Percentiles rank a stretch among this genome's conserved stretches.
Evolutionary conservation across 441 rosid species (phyloP).

Genomic region (Macaranga tanarius): DNA sequence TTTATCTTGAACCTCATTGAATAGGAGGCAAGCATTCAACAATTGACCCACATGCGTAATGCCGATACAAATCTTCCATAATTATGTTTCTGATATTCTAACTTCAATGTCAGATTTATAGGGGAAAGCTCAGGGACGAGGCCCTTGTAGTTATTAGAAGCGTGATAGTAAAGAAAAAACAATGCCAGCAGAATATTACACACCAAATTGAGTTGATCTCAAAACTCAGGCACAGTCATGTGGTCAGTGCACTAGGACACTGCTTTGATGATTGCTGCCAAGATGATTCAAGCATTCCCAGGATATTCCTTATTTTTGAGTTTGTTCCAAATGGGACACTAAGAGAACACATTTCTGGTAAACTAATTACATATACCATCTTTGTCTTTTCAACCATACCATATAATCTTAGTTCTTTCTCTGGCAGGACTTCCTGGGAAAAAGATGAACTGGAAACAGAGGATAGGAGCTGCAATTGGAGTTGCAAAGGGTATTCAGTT

Average conservation of each 20-base stretch:
- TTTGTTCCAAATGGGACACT: constrained; percentile 41
- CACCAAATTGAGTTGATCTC: constrained; percentile 51
- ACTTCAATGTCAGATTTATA: constrained; percentile 39
- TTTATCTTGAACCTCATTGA: too few species aligned
- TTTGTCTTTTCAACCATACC: neutral
- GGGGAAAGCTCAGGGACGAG: constrained; percentile 46
- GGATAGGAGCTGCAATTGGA: constrained; percentile 49
- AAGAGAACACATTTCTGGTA: constrained; percentile 46
- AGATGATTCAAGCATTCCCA: constrained; percentile 40
- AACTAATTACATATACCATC: neutral
- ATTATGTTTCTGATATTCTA: neutral
- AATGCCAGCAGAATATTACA: constrained; percentile 35
- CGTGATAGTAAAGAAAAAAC: constrained; percentile 38
- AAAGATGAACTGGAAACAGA: constrained; percentile 45
- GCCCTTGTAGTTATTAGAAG: constrained; percentile 41
- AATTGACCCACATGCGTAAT: too few species aligned
- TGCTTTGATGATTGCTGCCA: constrained; percentile 43
- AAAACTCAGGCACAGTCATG: constrained; percentile 52
- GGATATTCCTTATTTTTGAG: constrained; percentile 48
- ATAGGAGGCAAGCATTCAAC: too few species aligned
- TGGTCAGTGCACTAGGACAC: constrained; percentile 65
- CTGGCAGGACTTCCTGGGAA: constrained; percentile 29
- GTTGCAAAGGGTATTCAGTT: constrained; percentile 55
- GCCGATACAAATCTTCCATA: too few species aligned
- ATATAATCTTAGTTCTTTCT: neutral